phyloP scores from a whole-genome alignment of 371 early-diverging fungal species.

The Mucor saturninus region DNA sequence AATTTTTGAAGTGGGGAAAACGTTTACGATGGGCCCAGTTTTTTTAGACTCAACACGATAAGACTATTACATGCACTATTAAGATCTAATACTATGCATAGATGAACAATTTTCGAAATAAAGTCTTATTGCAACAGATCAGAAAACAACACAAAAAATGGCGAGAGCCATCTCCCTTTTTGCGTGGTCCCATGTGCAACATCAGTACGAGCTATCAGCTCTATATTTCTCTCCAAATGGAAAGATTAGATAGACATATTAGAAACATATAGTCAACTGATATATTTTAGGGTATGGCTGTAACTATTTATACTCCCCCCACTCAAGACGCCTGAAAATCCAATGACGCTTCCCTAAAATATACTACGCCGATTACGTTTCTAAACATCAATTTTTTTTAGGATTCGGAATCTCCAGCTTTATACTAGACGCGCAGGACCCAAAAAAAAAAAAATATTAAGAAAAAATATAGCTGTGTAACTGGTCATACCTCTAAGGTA shows the following conservation, averaged over 20 bases:
- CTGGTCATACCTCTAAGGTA: not conserved
- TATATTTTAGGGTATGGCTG: not conserved
- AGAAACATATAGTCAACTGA: constrained; percentile 4
- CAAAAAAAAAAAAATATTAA: not conserved
- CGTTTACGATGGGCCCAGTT: constrained; percentile 2
- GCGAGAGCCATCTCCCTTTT: not conserved
- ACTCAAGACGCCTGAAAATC: not conserved
- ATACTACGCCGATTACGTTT: not conserved
- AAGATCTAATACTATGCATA: not conserved
- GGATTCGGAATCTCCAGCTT: no score
- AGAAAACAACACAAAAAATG: not conserved
- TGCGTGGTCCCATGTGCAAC: not conserved
- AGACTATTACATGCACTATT: not conserved
- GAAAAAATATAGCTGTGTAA: not conserved
- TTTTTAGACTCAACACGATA: constrained; percentile 1
- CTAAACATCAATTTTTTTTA: not conserved
- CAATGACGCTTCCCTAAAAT: not conserved
- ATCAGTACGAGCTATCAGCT: constrained; percentile 2
- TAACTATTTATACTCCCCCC: not conserved
- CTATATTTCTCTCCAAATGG: not conserved
- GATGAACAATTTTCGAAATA: not conserved
- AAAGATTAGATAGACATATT: not conserved
- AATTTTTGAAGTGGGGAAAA: constrained; percentile 2
- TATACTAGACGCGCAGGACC: not conserved
- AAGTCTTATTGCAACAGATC: not conserved